Conservation (phyloP, 129 eudicot species). For the Flaveria sonorensis region DNA sequence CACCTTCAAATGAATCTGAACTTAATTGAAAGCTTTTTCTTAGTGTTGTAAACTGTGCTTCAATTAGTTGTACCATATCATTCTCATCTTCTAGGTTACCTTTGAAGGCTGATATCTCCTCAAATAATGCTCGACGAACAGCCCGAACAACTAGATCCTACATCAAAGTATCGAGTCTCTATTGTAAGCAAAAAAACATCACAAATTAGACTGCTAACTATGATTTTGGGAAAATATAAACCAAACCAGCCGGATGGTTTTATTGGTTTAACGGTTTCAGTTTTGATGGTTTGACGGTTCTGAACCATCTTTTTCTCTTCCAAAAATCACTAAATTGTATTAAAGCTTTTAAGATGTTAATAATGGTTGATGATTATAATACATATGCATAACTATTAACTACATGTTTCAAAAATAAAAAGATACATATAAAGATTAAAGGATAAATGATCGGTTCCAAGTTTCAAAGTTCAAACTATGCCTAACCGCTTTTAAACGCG, state of each 20-base stretch:
- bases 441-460: not conserved
- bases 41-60: slow-evolving; percentile 43
- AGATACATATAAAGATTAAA: not conserved
- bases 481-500: not conserved
- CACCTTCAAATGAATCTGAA: slow-evolving; percentile 39
- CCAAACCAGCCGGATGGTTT: not conserved
- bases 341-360: not conserved
- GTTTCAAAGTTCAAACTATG: not conserved
- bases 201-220: not conserved
- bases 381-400: not conserved
- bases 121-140: slow-evolving; percentile 58
- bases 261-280: not conserved
- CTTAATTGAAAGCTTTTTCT: slow-evolving; percentile 49
- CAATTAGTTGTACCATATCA: slow-evolving; percentile 44
- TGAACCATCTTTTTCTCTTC: not conserved
- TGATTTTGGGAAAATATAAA: not conserved
- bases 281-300: not conserved
- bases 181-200: slow-evolving; percentile 7
- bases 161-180: not conserved
- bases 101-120: slow-evolving; percentile 47
- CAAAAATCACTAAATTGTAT: not conserved
- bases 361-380: not conserved
- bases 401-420: not conserved
- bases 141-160: slow-evolving; percentile 63
- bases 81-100: slow-evolving; percentile 47